Evolutionary conservation across 192 early-diverging fungal genomes (phyloP), one percentile per base, ranked within the genome.

Genomic region (Rhizophlyctis rosea): DNA sequence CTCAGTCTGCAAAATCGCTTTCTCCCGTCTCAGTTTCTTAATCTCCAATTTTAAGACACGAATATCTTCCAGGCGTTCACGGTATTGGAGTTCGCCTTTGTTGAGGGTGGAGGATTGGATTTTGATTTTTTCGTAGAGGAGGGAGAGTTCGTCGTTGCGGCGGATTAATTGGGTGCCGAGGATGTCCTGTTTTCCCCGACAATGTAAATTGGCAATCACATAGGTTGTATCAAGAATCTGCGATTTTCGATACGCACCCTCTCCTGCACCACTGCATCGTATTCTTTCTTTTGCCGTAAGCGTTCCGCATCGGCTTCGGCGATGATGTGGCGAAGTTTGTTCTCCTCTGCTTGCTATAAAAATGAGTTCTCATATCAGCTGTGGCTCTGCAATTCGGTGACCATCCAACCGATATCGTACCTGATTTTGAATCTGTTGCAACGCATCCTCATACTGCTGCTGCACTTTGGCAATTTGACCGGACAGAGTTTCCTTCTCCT

Each of bases 91-190:
- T 64, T 86, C 83, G 28, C 83, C 83, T 61, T 83, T 83, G 71
- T 83, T 81, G 21, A 86, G 65, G 2, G 81, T 81, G 3, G 79
- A 81, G 0, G 77, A 77, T 54, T 86, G 83, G 60, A 86, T 81
- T 55, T 80, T 81, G 61, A 86, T 78, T 61, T 86, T 86, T 59
- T 86, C 83, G 59, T 86, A 83, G 0, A 86, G 65, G 14, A 86
- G 66, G 16, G 79, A 75, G 32, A 86, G 72, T 54, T 84, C 82
- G 56, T 84, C 82, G 55, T 84, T 84, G 3, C 79, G 68, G 47
- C 80, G 72, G 30, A 82, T 84, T 18, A 82, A 67, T 69, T 82
- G 80, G 2, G 79, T 84, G 25, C 80, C 82, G 35, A 84, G 75
- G 61, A 84, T 82, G 48, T 84, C 82, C 79, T 81, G 39, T 13